Evolutionary conservation across 2,329 filamentous ascomycete genomes (phyloP), one percentile per base, ranked within the genome.

Genomic region (Seiridium cupressi): DNA sequence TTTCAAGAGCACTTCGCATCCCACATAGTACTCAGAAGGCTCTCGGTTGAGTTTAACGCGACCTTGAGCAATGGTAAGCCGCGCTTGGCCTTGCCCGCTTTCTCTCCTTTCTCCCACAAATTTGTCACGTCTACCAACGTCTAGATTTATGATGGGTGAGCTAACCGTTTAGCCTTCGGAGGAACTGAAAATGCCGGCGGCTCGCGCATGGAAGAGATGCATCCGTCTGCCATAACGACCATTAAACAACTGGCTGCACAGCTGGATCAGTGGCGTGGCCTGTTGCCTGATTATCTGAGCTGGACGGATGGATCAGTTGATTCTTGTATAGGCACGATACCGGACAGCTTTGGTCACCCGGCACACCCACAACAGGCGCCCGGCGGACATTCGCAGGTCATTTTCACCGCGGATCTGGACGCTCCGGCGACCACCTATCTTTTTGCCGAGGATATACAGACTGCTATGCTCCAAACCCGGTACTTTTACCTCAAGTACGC

Each of bases 401-500:
- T 83, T 59, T 84, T 84, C 68, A 77, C 77, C 6, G 68, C 77
- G 8, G 77, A 83, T 63, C 72, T 84, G 58, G 66, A 65, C 1
- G 71, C 78, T 3, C 38, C 38, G 13, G 78, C 79, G 1, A 70
- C 72, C 8, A 74, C 73, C 31, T 84, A 85, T 66, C 76, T 76
- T 11, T 84, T 81, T 66, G 79, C 79, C 13, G 76, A 83, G 60
- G 84, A 86, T 65, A 74, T 87, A 40, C 82, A 86, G 60, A 78
- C 82, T 6, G 84, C 84, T 2, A 71, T 85, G 9, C 75, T 88
- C 7, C 80, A 84, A 51, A 85, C 83, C 4, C 77, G 82, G 53
- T 87, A 85, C 69, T 86, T 84, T 69, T 84, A 85, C 64, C 79
- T 80, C 31, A 84, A 84, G 59, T 84, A 83, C 66, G 77, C 86